Percentiles rank a stretch among this genome's conserved stretches.
phyloP scores from a whole-genome alignment of 2,329 filamentous ascomycete species.

The Diplodia sapinea region DNA sequence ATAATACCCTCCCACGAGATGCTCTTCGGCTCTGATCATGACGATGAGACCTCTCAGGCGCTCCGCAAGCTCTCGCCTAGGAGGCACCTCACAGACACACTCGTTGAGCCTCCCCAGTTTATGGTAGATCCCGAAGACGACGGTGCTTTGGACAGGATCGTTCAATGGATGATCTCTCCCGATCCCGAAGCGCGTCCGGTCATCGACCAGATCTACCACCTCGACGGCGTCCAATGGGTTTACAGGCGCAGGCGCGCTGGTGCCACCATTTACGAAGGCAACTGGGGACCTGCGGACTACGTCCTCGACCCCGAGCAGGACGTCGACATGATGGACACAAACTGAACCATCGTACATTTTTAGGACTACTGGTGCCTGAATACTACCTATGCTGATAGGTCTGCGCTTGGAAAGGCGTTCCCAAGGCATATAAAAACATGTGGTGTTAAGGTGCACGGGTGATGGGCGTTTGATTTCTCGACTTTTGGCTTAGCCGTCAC shows the following conservation, averaged over 20 bases:
- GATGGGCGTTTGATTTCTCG: constrained; percentile 25
- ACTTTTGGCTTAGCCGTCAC: constrained; percentile 26
- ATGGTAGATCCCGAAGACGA: constrained; percentile 79
- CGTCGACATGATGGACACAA: constrained; percentile 67
- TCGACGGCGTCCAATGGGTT: constrained; percentile 81
- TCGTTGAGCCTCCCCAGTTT: constrained; percentile 77
- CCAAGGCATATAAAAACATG: constrained; percentile 20
- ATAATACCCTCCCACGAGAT: constrained; percentile 44
- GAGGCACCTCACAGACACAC: constrained; percentile 54
- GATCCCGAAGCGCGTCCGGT: constrained; percentile 75
- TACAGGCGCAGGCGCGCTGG: constrained; percentile 76
- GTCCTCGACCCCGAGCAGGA: constrained; percentile 59
- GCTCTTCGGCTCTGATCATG: constrained; percentile 37
- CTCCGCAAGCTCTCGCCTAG: constrained; percentile 40
- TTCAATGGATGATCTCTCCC: constrained; percentile 85
- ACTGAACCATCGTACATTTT: constrained; percentile 36
- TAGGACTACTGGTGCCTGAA: constrained; percentile 13
- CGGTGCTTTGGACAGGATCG: constrained; percentile 81
- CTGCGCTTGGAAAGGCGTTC: background rate
- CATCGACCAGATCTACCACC: constrained; percentile 73
- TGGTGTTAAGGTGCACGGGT: constrained; percentile 23
- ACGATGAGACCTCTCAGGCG: constrained; percentile 49
- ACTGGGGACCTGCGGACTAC: constrained; percentile 82
- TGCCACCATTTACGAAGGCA: constrained; percentile 95
- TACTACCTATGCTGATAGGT: background rate